A percentile compares a stretch with the other conserved stretches of the same genome.
Evolutionary conservation across 306 rosid species (phyloP).

Genomic region (Lathyrus aphaca): DNA sequence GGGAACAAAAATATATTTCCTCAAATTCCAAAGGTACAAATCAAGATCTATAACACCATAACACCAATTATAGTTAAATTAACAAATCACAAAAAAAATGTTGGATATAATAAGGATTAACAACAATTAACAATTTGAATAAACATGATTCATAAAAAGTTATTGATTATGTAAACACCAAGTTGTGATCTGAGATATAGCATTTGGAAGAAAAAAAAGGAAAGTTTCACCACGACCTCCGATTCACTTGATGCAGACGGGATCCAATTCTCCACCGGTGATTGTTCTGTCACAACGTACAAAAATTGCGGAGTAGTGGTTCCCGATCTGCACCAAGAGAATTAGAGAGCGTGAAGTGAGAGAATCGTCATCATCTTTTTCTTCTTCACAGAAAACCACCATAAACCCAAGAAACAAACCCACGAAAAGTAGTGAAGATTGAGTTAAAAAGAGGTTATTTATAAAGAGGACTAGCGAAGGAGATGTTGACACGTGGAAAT

Average conservation of each 20-base stretch:
- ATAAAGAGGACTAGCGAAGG: constrained; percentile 40
- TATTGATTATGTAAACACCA: constrained; percentile 28
- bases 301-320: constrained; percentile 46
- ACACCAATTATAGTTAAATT: neutral
- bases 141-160: neutral
- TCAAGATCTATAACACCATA: constrained; percentile 44
- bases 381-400: neutral
- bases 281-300: neutral
- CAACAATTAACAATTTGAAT: neutral
- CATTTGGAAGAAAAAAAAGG: constrained; percentile 23
- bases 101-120: constrained; percentile 46
- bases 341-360: constrained; percentile 83
- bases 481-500: constrained; percentile 42
- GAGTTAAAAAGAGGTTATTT: constrained; percentile 41
- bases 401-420: too few relatives aligned
- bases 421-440: too few relatives aligned
- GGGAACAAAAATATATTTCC: neutral
- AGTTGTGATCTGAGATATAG: constrained; percentile 49
- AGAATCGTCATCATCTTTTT: constrained; percentile 8
- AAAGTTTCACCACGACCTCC: constrained; percentile 72
- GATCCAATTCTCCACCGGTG: constrained; percentile 54
- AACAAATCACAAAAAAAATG: neutral
- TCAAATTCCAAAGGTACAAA: constrained; percentile 30
- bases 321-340: constrained; percentile 99
- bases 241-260: constrained; percentile 99